Percentiles rank a stretch among this genome's conserved stretches.
These are phyloP conservation scores for Phytophthora lateralis DNA, from an alignment of 352 stramenopile genomes.

Conservation along the genomic window DNA sequence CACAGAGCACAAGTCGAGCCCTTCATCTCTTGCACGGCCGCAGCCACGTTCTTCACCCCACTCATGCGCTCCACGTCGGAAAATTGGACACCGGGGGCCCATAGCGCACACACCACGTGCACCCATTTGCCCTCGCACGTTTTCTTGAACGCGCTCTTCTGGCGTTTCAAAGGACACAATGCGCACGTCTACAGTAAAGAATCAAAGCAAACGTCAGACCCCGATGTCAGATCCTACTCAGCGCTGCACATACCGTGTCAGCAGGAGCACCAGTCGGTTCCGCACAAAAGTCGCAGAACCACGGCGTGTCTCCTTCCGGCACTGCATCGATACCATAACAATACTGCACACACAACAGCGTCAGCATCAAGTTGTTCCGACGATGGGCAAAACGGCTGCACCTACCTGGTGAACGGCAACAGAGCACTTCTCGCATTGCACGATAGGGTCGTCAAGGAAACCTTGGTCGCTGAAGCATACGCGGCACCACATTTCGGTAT, in stretches of 20 bases:
- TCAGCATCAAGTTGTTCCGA: constrained; percentile 7
- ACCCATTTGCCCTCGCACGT: constrained; percentile 81
- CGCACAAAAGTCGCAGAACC: constrained; percentile 86
- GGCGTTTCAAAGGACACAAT: constrained; percentile 76
- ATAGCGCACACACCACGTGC: constrained; percentile 88
- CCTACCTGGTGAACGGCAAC: constrained; percentile 86
- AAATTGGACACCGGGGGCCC: constrained; percentile 87
- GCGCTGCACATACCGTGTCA: constrained; percentile 42
- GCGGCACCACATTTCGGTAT: constrained; percentile 89
- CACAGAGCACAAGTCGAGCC: constrained; percentile 66
- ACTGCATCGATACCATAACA: constrained; percentile 87
- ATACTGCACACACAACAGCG: constrained; percentile 53
- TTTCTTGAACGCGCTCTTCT: constrained; percentile 84
- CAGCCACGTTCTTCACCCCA: constrained; percentile 74
- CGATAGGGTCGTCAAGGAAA: constrained; percentile 87
- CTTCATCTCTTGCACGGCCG: constrained; percentile 73
- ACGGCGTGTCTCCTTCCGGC: constrained; percentile 80
- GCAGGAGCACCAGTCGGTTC: constrained; percentile 42
- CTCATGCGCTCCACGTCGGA: constrained; percentile 85
- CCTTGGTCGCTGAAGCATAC: constrained; percentile 90
- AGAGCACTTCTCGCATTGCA: constrained; percentile 86
- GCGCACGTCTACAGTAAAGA: constrained; percentile 58
- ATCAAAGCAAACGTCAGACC: constrained; percentile 9
- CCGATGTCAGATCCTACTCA: no score
- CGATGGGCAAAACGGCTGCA: background rate